These are phyloP conservation scores for Colletotrichum sidae DNA, from an alignment of 2,329 filamentous ascomycete species.

Conservation along the genomic window DNA sequence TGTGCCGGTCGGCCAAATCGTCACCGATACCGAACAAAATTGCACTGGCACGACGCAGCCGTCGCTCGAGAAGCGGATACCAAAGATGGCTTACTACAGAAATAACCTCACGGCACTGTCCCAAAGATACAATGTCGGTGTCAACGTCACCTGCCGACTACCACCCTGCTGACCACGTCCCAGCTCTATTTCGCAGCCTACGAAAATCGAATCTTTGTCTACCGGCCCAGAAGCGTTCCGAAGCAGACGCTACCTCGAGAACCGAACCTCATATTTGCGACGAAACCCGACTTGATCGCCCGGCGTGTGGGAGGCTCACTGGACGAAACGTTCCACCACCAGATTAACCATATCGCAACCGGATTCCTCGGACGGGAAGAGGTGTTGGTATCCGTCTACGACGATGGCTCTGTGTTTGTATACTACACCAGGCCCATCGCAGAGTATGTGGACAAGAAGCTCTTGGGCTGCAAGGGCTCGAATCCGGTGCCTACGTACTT, in stretches of 20 bases:
- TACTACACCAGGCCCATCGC: conserved; percentile 72
- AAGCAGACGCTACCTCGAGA: conserved; percentile 59
- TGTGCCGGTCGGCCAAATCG: conserved; percentile 30
- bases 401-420: conserved; percentile 80
- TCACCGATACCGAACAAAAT: conserved; percentile 15
- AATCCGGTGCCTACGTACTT: conserved; percentile 60
- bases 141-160: background rate
- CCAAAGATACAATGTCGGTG: conserved; percentile 64
- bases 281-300: conserved; percentile 54
- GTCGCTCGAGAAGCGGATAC: conserved; percentile 36
- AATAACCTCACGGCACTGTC: conserved; percentile 70
- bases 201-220: conserved; percentile 67
- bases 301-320: conserved; percentile 63
- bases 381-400: conserved; percentile 74
- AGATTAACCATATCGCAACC: conserved; percentile 76
- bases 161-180: background rate
- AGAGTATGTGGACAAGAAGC: conserved; percentile 52
- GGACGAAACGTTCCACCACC: conserved; percentile 64
- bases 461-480: conserved; percentile 21
- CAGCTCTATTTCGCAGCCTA: conserved; percentile 73
- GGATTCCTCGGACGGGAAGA: conserved; percentile 78
- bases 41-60: background rate
- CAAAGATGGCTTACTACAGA: conserved; percentile 53
- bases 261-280: conserved; percentile 63
- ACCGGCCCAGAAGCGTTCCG: conserved; percentile 58